Evolutionary conservation across 371 early-diverging fungal genomes (phyloP), one percentile per base, ranked within the genome.

Genomic region (Syncephalastrum sp.): DNA sequence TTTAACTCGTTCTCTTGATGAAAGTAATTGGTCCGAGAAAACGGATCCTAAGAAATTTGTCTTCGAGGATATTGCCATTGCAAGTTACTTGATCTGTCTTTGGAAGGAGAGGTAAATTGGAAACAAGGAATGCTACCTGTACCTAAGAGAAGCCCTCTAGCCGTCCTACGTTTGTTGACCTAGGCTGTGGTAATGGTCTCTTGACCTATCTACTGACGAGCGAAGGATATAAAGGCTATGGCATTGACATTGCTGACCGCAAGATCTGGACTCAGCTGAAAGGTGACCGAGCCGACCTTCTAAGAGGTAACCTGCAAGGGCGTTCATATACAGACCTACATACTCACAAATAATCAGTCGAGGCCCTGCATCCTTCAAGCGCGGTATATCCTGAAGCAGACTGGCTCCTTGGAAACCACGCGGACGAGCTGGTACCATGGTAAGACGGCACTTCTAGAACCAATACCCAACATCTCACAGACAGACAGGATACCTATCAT

Each of bases 141-240:
- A 29, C 16, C 5, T 14, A 25, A 25, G 29, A 29, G 14, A 27
- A 50, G 12, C 8, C 14, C 16, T 27, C 47, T 52, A 77, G 77
- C 58, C 71, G 70, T 41, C 77, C 82, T 12, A 70, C 72, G 1
- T 95, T 94, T 83, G 81, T 90, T n/a, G 95, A 95, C 68, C 68
- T 95, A 15, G 95, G 94, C 0, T 94, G 95, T 59, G 95, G 95
- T n/a, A 95, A 95, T 72, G 95, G 95, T 1, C 62, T 95, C 27
- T 68, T 95, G 60, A 91, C 91, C 0, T 83, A 88, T 70, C 56
- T 95, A 15, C 68, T 95, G 56, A 81, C 75, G n/a, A 78, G 77
- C 56, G 92, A 94, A 65, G 93, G 94, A 1, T 88, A 84, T 59
- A 43, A 58, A 7, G 95, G 95, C n/a, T 82, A 76, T 53, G 95